Conservation (phyloP, 108 stramenopile genomes). For the Cyclotella distinguenda region DNA sequence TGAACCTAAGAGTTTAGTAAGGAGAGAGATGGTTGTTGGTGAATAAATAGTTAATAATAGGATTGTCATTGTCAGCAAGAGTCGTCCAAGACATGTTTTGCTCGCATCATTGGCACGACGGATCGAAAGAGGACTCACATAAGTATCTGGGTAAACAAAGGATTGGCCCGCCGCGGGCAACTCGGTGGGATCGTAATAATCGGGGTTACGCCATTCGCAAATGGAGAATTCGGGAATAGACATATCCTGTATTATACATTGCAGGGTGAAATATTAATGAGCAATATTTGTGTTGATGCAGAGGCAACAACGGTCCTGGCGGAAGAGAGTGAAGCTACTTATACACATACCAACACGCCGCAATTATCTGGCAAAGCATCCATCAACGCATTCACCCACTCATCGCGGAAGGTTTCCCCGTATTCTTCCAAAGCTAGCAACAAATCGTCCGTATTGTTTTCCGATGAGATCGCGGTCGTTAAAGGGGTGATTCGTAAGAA, state of each 20-base stretch:
- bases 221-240: conserved; percentile 17
- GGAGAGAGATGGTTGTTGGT: not conserved
- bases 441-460: conserved; percentile 1
- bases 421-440: conserved; percentile 1
- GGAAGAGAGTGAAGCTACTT: not conserved
- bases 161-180: conserved; percentile 20
- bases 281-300: not conserved
- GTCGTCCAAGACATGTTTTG: too few species aligned
- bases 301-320: not conserved
- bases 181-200: conserved; percentile 18
- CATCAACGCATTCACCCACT: conserved; percentile 6
- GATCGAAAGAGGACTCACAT: conserved; percentile 6
- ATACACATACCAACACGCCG: conserved; percentile 7
- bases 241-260: conserved; percentile 12
- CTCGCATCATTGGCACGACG: not conserved
- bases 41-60: too few species aligned
- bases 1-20: conserved; percentile 1
- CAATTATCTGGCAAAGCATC: conserved; percentile 8
- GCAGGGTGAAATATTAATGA: not conserved
- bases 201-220: conserved; percentile 14
- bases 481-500: conserved; percentile 9
- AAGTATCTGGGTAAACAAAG: conserved; percentile 10
- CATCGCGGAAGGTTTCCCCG: conserved; percentile 16
- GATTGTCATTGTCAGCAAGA: too few species aligned
- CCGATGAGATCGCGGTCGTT: not conserved